Conservation (phyloP, 176 grass and related monocot genomes). For the Avena eriantha region DNA sequence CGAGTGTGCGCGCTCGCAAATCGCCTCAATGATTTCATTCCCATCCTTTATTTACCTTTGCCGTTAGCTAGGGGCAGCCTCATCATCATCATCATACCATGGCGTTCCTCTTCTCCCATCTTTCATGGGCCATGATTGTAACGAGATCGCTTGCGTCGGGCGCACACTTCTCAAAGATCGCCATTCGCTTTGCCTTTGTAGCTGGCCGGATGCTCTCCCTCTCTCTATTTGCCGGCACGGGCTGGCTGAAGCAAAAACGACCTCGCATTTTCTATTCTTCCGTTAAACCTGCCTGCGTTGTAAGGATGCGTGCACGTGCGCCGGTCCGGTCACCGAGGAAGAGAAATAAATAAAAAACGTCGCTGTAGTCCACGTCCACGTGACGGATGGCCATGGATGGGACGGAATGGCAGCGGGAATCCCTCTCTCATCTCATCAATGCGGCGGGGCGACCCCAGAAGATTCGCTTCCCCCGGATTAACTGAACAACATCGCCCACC, state of each 20-base stretch:
- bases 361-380: neutral
- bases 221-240: too few relatives aligned
- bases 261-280: neutral
- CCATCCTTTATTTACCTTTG: neutral
- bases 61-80: slow-evolving; percentile 8
- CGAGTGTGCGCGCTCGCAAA: neutral
- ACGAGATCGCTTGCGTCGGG: slow-evolving; percentile 38
- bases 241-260: neutral
- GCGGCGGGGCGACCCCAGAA: neutral
- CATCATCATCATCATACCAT: neutral
- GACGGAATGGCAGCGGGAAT: slow-evolving; percentile 13
- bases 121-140: slow-evolving; percentile 34
- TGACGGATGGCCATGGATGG: neutral
- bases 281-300: too few relatives aligned
- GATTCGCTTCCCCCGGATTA: neutral
- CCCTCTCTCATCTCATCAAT: neutral
- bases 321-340: neutral
- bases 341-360: neutral
- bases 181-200: neutral
- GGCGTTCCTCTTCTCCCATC: neutral
- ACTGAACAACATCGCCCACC: too few relatives aligned
- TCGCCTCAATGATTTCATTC: slow-evolving; percentile 3
- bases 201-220: neutral
- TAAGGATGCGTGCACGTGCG: neutral
- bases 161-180: slow-evolving; percentile 29